These are phyloP conservation scores for Rubia yunnanensis DNA, from an alignment of 257 asterid species.

Conservation along the genomic window DNA sequence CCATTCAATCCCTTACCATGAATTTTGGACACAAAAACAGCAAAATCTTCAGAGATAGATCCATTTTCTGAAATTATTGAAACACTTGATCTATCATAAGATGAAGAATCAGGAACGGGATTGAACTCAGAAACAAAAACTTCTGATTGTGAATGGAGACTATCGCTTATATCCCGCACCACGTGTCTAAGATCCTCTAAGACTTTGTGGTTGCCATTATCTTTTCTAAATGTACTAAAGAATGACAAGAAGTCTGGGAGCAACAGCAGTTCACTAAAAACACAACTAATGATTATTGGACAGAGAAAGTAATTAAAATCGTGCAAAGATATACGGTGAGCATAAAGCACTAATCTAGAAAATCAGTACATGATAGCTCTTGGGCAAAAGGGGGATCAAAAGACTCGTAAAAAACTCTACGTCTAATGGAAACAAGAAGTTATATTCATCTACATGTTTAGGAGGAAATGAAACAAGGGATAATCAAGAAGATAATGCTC, in stretches of 20 bases:
- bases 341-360: too few species aligned
- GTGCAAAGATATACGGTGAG: too few species aligned
- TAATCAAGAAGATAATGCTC: too few species aligned
- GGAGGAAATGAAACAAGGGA: too few species aligned
- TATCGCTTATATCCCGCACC: constrained; percentile 47
- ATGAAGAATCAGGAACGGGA: constrained; percentile 19
- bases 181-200: constrained; percentile 40
- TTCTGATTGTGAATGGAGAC: constrained; percentile 24
- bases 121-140: constrained; percentile 23
- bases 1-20: constrained; percentile 42
- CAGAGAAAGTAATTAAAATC: too few species aligned
- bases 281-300: too few species aligned
- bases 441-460: too few species aligned
- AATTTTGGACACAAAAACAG: constrained; percentile 53
- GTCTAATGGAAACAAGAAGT: too few species aligned
- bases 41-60: constrained; percentile 31
- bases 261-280: too few species aligned
- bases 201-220: constrained; percentile 41
- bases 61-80: constrained; percentile 25
- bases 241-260: constrained; percentile 47
- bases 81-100: constrained; percentile 20
- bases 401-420: too few species aligned
- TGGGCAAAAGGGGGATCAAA: too few species aligned
- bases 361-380: too few species aligned
- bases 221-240: constrained; percentile 48